Evolutionary conservation across 495 filamentous ascomycete genomes (phyloP).

Genomic region (Penicillium angulare): DNA sequence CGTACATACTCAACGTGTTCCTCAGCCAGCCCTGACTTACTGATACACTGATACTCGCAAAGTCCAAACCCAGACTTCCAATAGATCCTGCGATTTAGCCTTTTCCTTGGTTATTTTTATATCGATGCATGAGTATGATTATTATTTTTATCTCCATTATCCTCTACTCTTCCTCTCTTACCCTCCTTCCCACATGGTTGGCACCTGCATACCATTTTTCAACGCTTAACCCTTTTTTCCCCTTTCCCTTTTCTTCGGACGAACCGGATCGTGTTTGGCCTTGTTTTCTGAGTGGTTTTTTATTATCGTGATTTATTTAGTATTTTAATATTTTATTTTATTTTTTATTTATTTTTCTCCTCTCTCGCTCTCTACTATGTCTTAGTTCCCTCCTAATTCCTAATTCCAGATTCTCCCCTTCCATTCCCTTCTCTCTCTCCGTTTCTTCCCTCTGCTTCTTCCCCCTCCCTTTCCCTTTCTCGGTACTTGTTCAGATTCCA

Average conservation of each 20-base stretch:
- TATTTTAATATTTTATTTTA: background rate
- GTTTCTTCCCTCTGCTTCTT: background rate
- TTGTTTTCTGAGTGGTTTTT: too few species aligned
- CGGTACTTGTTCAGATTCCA: slow-evolving; percentile 19
- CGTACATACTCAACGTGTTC: slow-evolving; percentile 1
- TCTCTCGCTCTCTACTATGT: background rate
- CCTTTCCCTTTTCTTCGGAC: slow-evolving; percentile 3
- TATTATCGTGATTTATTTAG: too few species aligned
- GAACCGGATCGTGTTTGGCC: slow-evolving; percentile 10
- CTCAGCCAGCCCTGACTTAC: slow-evolving; percentile 4
- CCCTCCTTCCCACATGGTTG: slow-evolving; percentile 37
- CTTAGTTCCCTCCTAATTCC: background rate
- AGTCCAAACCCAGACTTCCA: background rate
- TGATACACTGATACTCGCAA: background rate
- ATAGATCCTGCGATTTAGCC: too few species aligned
- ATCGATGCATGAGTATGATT: too few species aligned
- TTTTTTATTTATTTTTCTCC: background rate
- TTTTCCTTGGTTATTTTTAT: too few species aligned
- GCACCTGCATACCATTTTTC: slow-evolving; percentile 35
- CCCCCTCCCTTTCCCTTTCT: slow-evolving; percentile 7
- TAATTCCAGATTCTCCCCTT: background rate
- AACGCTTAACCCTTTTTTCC: background rate
- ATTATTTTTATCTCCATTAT: background rate
- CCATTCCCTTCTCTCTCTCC: background rate
- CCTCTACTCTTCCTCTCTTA: background rate